A percentile compares a stretch with the other conserved stretches of the same genome.
These are phyloP conservation scores for Pichia sorboxylosa DNA, from an alignment of 1,139 yeast species.

Conservation along the genomic window DNA sequence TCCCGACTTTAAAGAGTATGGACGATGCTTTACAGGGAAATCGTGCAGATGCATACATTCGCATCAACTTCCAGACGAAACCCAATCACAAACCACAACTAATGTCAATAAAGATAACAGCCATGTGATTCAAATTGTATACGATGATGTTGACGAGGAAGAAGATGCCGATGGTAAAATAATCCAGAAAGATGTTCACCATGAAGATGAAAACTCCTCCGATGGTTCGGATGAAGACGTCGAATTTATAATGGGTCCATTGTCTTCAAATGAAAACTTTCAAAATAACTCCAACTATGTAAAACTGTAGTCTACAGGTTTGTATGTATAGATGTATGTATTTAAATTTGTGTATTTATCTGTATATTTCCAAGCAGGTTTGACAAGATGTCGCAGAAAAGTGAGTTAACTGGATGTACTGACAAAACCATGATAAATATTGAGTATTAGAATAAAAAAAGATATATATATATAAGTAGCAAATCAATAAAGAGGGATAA, in stretches of 20 bases:
- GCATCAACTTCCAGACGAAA: too few species aligned
- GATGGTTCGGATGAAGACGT: constrained; percentile 9
- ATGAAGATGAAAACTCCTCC: background rate
- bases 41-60: constrained; percentile 9
- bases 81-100: background rate
- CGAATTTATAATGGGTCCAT: constrained; percentile 10
- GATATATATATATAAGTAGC: too few species aligned
- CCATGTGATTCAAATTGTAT: constrained; percentile 15
- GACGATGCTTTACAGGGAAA: constrained; percentile 36
- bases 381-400: too few species aligned
- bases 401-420: too few species aligned
- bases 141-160: constrained; percentile 8
- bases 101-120: constrained; percentile 25
- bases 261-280: too few species aligned
- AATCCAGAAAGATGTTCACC: background rate
- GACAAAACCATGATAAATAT: too few species aligned
- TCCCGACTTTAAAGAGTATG: constrained; percentile 58
- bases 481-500: too few species aligned
- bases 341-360: too few species aligned
- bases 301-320: background rate
- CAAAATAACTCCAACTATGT: too few species aligned
- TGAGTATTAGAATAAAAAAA: too few species aligned
- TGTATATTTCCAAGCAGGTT: too few species aligned
- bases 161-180: background rate
- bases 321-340: background rate